Base-by-base conservation (phyloP, 176 grass and related monocot species). In the Eleusine indica region DNA sequence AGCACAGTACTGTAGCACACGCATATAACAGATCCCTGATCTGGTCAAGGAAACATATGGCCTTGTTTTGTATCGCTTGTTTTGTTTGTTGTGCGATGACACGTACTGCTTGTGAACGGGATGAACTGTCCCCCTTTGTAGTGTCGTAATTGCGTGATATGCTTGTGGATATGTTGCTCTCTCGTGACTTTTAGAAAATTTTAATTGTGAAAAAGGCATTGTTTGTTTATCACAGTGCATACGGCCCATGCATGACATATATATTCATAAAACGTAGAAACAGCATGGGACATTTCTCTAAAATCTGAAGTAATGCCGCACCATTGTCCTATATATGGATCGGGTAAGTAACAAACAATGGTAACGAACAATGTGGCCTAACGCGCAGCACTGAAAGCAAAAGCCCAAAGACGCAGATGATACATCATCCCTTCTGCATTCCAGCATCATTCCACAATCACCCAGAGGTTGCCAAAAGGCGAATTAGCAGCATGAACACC, bases 1-100 rank as follows among this genome's bases (percentile, higher is more conserved):
- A 22, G 37, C 68, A 29, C 66, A 80, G 67, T 46, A 71, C 49
- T 52, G 48, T 16, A 17, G 53, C 5, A 7, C 5, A 40, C 66
- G 35, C 68, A 80, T 29, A 82, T 25, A 25, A 25, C 83, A 79
- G 8, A 66, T 75, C 68, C 83, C 69, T 90, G 88, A 87, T 83
- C 88, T 90, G 88, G 88, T 80, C 88, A 90, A 90, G 78, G 84
- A 75, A 53, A 69, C 84, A 82, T 39, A 35, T 82, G 21, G 15
- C 56, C 44, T 86, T 86, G 78, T 90, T 78, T 47, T 77, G 28
- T 76, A 39, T 82, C 47, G 83, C 37, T 82, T 82, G 76, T 70
- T 85, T 85, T 80, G 87, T 63, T 84, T 72, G 72, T 37, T 79
- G 62, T 73, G 72, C 67, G 69, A 66, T 61, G 68, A 80, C 25